Evolutionary conservation across 129 eudicot genomes (phyloP).

Genomic region (Pseudognaphalium luteoalbum): DNA sequence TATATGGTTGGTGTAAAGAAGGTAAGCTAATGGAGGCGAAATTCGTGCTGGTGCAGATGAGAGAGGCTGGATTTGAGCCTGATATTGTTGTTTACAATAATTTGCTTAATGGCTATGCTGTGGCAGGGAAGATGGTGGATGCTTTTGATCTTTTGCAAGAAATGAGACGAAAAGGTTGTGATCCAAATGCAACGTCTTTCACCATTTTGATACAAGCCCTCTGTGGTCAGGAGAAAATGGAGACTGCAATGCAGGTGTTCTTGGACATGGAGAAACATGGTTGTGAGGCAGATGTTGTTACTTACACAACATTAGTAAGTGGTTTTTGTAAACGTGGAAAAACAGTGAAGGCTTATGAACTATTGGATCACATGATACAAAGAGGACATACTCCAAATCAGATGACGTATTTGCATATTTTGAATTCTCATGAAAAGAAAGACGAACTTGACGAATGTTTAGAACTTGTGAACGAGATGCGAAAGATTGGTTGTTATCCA

Average conservation of each 20-base stretch:
- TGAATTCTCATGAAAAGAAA: constrained; percentile 74
- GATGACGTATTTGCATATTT: constrained; percentile 55
- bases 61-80: constrained; percentile 65
- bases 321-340: constrained; percentile 74
- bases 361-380: constrained; percentile 66
- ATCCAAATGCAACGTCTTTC: constrained; percentile 65
- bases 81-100: constrained; percentile 78
- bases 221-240: constrained; percentile 64
- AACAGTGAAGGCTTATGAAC: constrained; percentile 52
- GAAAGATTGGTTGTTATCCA: constrained; percentile 53
- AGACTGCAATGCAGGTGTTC: constrained; percentile 65
- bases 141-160: constrained; percentile 73
- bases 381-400: constrained; percentile 60
- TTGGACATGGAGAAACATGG: constrained; percentile 55
- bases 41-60: constrained; percentile 61
- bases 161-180: constrained; percentile 72
- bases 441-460: constrained; percentile 74
- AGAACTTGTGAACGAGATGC: constrained; percentile 66
- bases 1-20: constrained; percentile 80
- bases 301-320: constrained; percentile 61
- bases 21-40: constrained; percentile 74
- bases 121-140: constrained; percentile 70
- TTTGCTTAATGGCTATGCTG: constrained; percentile 64
- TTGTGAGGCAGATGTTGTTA: constrained; percentile 71
- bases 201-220: constrained; percentile 70